Percentiles rank a stretch among this genome's conserved stretches.
Conservation (phyloP, 148 eudicot species). For the Cornus florida region DNA sequence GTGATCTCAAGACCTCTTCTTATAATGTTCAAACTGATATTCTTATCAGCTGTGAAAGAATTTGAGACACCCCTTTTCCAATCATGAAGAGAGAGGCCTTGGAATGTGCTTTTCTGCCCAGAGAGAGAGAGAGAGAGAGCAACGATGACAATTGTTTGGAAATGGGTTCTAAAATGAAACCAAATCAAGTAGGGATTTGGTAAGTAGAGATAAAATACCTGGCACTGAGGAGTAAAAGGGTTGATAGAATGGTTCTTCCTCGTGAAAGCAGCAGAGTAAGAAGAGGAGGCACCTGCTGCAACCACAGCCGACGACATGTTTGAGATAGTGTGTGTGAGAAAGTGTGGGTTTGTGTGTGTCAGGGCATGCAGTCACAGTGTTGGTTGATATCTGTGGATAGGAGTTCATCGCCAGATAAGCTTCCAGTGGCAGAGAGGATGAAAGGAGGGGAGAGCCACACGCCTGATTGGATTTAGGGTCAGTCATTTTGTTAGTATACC, state of each 20-base stretch:
- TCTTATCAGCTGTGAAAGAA: conserved; percentile 32
- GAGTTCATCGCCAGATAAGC: background rate
- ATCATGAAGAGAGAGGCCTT: conserved; percentile 52
- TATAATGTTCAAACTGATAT: background rate
- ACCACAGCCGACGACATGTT: conserved; percentile 51
- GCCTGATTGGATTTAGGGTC: background rate
- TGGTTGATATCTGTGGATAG: background rate
- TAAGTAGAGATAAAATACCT: conserved; percentile 22
- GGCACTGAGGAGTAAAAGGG: conserved; percentile 28
- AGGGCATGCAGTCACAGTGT: background rate
- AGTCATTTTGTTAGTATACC: no score
- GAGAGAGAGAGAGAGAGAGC: background rate
- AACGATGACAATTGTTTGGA: background rate
- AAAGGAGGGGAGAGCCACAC: background rate
- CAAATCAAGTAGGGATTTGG: background rate
- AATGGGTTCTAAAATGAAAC: background rate
- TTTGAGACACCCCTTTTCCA: conserved; percentile 45
- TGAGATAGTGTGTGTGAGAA: background rate
- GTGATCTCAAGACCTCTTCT: conserved; percentile 51
- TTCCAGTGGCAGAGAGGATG: background rate
- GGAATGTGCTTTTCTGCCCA: conserved; percentile 54
- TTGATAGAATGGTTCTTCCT: conserved; percentile 27
- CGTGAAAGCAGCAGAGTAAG: conserved; percentile 45
- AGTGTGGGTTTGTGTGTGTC: background rate
- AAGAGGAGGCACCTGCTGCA: conserved; percentile 44